Conservation (phyloP, 352 stramenopile genomes). For the Globisporangium paroecandrum region DNA sequence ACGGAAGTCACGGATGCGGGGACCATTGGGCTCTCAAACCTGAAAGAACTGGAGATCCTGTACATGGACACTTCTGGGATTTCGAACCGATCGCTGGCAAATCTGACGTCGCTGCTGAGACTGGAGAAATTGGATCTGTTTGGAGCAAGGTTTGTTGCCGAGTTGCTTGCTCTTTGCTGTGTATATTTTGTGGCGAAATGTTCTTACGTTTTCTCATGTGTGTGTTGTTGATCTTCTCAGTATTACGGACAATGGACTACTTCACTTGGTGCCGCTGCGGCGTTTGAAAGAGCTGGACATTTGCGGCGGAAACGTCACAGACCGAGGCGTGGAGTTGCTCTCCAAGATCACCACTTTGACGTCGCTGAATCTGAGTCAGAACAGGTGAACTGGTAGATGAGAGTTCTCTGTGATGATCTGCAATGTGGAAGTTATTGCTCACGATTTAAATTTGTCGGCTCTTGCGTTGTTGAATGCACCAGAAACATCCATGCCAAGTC, state of each 20-base stretch:
- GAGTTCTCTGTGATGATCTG: background rate
- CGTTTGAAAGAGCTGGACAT: conserved; percentile 60
- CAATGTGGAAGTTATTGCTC: background rate
- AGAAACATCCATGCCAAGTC: conserved; percentile 76
- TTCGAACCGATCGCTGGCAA: conserved; percentile 55
- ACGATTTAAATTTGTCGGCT: background rate
- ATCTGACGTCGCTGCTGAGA: conserved; percentile 47
- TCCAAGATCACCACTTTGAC: conserved; percentile 70
- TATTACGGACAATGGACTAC: conserved; percentile 66
- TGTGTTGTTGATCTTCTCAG: conserved; percentile 17
- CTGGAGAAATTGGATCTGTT: conserved; percentile 73
- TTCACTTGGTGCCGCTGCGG: conserved; percentile 51
- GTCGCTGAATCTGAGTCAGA: conserved; percentile 81
- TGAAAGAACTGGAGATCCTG: conserved; percentile 58
- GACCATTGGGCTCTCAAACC: conserved; percentile 37
- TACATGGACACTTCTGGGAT: conserved; percentile 61
- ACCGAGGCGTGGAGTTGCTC: conserved; percentile 68
- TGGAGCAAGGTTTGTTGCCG: conserved; percentile 46
- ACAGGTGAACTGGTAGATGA: conserved; percentile 33
- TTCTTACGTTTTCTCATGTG: background rate
- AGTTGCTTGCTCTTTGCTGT: background rate
- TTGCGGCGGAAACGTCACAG: conserved; percentile 62
- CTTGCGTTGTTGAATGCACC: background rate
- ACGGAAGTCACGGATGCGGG: conserved; percentile 69
- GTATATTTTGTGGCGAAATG: background rate